Evolutionary conservation across 2,329 filamentous ascomycete genomes (phyloP).

Genomic region (Ophiostoma fasciatum): DNA sequence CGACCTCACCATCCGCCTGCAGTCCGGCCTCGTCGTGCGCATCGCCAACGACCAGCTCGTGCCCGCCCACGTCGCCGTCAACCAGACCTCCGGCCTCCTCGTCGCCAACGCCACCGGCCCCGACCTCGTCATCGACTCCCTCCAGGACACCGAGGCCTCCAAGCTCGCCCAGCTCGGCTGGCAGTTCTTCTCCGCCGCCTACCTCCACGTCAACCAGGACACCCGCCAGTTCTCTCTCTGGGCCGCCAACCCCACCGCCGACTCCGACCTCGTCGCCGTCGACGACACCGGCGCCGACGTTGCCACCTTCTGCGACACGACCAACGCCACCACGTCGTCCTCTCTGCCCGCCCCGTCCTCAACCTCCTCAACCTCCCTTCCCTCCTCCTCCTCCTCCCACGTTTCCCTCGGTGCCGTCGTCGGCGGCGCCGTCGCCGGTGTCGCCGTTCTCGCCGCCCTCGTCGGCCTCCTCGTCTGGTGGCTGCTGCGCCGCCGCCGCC

Average conservation of each 20-base stretch:
- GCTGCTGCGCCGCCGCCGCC: too few species aligned
- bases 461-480: too few species aligned
- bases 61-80: slow-evolving; percentile 15
- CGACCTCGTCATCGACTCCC: slow-evolving; percentile 14
- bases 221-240: slow-evolving; percentile 13
- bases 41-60: slow-evolving; percentile 20
- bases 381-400: too few species aligned
- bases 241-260: slow-evolving; percentile 6
- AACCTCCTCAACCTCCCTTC: too few species aligned
- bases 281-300: slow-evolving; percentile 2
- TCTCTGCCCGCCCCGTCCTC: too few species aligned
- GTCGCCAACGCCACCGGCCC: slow-evolving; percentile 10
- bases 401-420: too few species aligned
- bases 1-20: slow-evolving; percentile 11
- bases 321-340: too few species aligned
- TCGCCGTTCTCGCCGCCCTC: too few species aligned
- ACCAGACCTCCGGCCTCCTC: slow-evolving; percentile 5
- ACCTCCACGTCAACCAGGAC: slow-evolving; percentile 19
- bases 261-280: slow-evolving; percentile 8
- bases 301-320: neutral
- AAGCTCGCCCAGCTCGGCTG: slow-evolving; percentile 15
- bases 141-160: slow-evolving; percentile 13
- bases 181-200: slow-evolving; percentile 18
- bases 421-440: too few species aligned
- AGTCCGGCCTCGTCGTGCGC: slow-evolving; percentile 10